phyloP scores from a whole-genome alignment of 2,329 filamentous ascomycete species.

The Scorias spongiosa region DNA sequence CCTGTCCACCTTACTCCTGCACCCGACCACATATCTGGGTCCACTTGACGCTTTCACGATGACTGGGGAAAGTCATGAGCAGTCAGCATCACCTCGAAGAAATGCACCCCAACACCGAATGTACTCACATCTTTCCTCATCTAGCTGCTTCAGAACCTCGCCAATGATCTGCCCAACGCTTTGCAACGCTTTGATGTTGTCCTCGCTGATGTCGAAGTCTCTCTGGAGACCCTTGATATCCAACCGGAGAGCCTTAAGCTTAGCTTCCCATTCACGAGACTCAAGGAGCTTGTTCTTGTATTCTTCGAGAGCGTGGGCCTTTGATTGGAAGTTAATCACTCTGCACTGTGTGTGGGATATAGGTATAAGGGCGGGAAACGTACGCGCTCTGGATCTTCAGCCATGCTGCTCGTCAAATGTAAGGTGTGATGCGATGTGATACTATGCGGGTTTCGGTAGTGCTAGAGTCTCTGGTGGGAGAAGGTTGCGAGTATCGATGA shows the following conservation, averaged over 20 bases:
- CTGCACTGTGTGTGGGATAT: neutral
- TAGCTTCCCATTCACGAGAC: constrained; percentile 96
- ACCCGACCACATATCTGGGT: constrained; percentile 93
- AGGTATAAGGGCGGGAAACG: neutral
- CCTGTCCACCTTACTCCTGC: constrained; percentile 96
- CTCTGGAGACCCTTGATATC: constrained; percentile 93
- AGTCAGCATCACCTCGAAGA: constrained; percentile 1
- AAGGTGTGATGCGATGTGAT: neutral
- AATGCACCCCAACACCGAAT: too few relatives aligned
- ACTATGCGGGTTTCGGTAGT: neutral
- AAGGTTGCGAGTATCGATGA: too few relatives aligned
- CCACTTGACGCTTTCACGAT: constrained; percentile 98
- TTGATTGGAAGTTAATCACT: too few relatives aligned
- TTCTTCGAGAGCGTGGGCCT: constrained; percentile 31
- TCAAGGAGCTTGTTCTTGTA: constrained; percentile 52
- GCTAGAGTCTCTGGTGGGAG: too few relatives aligned
- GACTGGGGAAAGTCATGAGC: constrained; percentile 38
- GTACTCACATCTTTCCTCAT: constrained; percentile 87
- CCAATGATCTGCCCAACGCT: constrained; percentile 99
- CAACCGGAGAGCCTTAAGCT: constrained; percentile 82
- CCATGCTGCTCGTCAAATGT: neutral
- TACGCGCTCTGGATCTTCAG: neutral
- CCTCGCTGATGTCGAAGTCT: constrained; percentile 92
- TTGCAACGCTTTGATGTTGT: constrained; percentile 98
- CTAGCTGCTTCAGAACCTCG: constrained; percentile 95